Evolutionary conservation across 257 asterid species (phyloP).

Genomic region (Oldenlandia corymbosa): DNA sequence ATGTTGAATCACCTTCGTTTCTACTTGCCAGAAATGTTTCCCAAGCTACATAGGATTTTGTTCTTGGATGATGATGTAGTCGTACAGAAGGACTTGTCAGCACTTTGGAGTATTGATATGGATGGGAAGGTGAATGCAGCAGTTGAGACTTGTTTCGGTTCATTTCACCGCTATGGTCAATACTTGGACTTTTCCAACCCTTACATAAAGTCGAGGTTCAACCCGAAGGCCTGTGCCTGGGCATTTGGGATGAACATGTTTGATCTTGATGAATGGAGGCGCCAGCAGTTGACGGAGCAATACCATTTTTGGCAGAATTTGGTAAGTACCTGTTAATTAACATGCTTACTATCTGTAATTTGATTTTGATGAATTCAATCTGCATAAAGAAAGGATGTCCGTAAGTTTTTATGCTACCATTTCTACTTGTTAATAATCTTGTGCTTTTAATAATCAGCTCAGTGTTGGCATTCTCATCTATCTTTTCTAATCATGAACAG

Average conservation of each 20-base stretch:
- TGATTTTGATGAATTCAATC: neutral
- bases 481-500: slow-evolving; percentile 37
- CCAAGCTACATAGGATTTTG: slow-evolving; percentile 68
- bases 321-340: slow-evolving; percentile 35
- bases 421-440: neutral
- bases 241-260: slow-evolving; percentile 92
- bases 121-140: slow-evolving; percentile 93
- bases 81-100: slow-evolving; percentile 90
- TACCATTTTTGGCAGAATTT: slow-evolving; percentile 88
- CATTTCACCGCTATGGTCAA: slow-evolving; percentile 73
- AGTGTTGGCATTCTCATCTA: neutral
- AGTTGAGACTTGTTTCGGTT: slow-evolving; percentile 85
- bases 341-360: neutral
- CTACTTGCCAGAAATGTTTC: slow-evolving; percentile 91
- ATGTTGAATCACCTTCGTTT: slow-evolving; percentile 83
- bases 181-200: slow-evolving; percentile 85
- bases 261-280: slow-evolving; percentile 94
- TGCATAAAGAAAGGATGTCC: neutral
- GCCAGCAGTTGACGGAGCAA: slow-evolving; percentile 63
- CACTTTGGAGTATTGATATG: slow-evolving; percentile 77
- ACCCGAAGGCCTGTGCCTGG: slow-evolving; percentile 91
- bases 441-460: no score
- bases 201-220: slow-evolving; percentile 72
- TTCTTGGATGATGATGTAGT: slow-evolving; percentile 92
- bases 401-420: neutral